These are phyloP conservation scores for Coniochaeta sp. DNA, from an alignment of 2,329 filamentous ascomycete species.

Conservation along the genomic window DNA sequence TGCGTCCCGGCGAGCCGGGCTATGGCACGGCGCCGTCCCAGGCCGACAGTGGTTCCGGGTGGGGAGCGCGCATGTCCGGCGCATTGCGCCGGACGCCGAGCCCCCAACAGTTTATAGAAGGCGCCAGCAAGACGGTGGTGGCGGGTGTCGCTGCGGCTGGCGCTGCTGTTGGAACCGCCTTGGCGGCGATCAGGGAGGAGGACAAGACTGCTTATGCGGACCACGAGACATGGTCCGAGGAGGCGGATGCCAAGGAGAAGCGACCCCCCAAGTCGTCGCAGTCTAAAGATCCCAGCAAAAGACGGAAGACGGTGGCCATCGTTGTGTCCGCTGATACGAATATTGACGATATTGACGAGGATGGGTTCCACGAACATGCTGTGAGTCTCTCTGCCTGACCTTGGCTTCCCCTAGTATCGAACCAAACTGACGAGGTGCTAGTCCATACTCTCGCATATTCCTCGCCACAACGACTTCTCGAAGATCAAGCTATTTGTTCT, in stretches of 20 bases:
- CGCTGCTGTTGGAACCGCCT: slow-evolving; percentile 71
- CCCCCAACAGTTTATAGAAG: slow-evolving; percentile 82
- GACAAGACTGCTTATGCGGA: slow-evolving; percentile 75
- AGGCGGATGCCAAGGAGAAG: slow-evolving; percentile 63
- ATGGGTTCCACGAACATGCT: slow-evolving; percentile 66
- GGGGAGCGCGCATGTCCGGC: slow-evolving; percentile 72
- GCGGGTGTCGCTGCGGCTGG: slow-evolving; percentile 79
- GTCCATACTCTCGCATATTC: slow-evolving; percentile 86
- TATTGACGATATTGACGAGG: slow-evolving; percentile 50
- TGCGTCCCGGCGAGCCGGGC: slow-evolving; percentile 27
- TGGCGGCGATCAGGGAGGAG: slow-evolving; percentile 79
- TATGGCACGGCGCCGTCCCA: slow-evolving; percentile 32
- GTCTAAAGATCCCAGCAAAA: slow-evolving; percentile 31
- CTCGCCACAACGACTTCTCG: slow-evolving; percentile 65
- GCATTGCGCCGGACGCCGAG: slow-evolving; percentile 76
- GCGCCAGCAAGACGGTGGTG: slow-evolving; percentile 71
- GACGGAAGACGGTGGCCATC: slow-evolving; percentile 75
- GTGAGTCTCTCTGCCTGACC: slow-evolving; percentile 56
- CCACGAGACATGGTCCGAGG: slow-evolving; percentile 87
- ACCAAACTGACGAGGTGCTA: slow-evolving; percentile 24
- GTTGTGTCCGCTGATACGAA: slow-evolving; percentile 75
- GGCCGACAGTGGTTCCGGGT: slow-evolving; percentile 38
- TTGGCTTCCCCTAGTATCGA: not conserved
- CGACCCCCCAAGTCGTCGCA: slow-evolving; percentile 24
- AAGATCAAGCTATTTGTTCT: slow-evolving; percentile 76